phyloP scores from a whole-genome alignment of 176 grass and related monocot species.

The Hyparrhenia diplandra region DNA sequence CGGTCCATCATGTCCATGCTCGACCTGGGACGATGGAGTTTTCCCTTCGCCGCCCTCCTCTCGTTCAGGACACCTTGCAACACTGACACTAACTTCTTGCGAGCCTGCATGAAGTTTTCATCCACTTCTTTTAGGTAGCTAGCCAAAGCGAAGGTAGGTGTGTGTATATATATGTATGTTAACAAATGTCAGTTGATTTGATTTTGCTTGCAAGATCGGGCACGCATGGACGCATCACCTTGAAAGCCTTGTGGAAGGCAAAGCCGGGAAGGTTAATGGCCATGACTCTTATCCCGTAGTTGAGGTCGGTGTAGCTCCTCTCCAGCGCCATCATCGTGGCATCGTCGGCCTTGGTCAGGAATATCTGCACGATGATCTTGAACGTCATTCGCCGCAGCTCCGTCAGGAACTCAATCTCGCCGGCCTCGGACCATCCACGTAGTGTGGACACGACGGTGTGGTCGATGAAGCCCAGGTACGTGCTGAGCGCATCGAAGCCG shows the following conservation, averaged over 20 bases:
- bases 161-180: too few relatives aligned
- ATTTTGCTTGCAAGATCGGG: too few relatives aligned
- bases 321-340: constrained; percentile 45
- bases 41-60: constrained; percentile 40
- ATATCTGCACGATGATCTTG: constrained; percentile 75
- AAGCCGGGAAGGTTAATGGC: constrained; percentile 86
- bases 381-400: constrained; percentile 63
- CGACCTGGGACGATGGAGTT: neutral
- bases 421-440: constrained; percentile 36
- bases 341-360: constrained; percentile 41
- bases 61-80: constrained; percentile 53
- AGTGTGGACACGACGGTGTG: constrained; percentile 41
- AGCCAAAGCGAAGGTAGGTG: too few relatives aligned
- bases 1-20: constrained; percentile 76
- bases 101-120: too few relatives aligned
- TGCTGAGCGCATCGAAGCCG: constrained; percentile 68
- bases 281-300: constrained; percentile 80
- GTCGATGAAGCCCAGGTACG: constrained; percentile 79
- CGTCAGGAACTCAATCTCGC: constrained; percentile 56
- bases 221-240: neutral
- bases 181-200: too few relatives aligned
- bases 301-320: constrained; percentile 76
- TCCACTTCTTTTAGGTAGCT: too few relatives aligned
- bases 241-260: constrained; percentile 53
- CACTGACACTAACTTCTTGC: too few relatives aligned